Evolutionary conservation across 192 early-diverging fungal species (phyloP).

Genomic region (Backusella parvicylindrica): DNA sequence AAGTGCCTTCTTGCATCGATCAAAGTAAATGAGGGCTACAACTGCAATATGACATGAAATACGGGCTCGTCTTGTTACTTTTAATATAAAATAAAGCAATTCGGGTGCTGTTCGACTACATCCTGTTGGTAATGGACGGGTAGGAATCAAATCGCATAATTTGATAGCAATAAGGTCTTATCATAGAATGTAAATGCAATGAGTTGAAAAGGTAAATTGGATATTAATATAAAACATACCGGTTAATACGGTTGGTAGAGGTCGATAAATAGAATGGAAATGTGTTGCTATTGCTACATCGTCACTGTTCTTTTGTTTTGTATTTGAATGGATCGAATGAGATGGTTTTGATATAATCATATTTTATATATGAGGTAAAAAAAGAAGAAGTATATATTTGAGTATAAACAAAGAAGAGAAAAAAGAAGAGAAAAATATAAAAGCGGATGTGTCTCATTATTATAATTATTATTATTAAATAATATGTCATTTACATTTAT

Average conservation of each 20-base stretch:
- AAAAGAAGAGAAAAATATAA: neutral
- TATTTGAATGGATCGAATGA: neutral
- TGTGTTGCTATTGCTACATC: neutral
- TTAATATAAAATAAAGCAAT: conserved; percentile 36
- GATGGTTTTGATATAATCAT: neutral
- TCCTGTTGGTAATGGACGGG: neutral
- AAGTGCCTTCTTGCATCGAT: conserved; percentile 26
- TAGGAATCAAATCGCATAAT: conserved; percentile 26
- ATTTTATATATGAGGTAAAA: neutral
- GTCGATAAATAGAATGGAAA: neutral
- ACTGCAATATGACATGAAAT: conserved; percentile 33
- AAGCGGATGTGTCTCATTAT: neutral
- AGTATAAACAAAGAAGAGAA: neutral
- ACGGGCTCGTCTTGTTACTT: conserved; percentile 24
- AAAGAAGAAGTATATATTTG: neutral
- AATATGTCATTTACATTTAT: neutral
- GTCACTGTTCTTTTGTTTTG: neutral
- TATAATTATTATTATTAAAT: neutral
- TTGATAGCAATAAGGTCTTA: conserved; percentile 26
- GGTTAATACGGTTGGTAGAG: conserved; percentile 12
- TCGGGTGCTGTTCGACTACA: conserved; percentile 29
- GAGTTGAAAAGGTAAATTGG: neutral
- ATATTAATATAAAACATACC: neutral
- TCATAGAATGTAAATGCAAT: neutral
- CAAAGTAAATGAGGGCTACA: conserved; percentile 31